Percentiles rank a stretch among this genome's conserved stretches.
Evolutionary conservation across 345 rosid species (phyloP).

Genomic region (Salix suchowensis): DNA sequence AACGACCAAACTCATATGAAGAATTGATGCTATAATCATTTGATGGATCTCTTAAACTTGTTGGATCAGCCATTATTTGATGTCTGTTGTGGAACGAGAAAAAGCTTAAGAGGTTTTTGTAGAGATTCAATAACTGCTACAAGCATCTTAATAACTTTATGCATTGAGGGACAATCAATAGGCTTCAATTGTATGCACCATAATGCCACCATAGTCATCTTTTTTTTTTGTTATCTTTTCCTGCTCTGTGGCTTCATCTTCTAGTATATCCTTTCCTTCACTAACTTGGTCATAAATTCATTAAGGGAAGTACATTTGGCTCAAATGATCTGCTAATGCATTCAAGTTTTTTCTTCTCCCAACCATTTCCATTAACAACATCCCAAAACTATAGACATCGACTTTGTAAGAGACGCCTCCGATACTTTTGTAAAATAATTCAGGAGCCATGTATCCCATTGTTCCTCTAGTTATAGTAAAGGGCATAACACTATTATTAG

Average conservation of each 20-base stretch:
- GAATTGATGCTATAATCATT: too few relatives aligned
- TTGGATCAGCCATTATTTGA: too few relatives aligned
- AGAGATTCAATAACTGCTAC: not conserved
- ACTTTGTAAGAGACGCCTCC: not conserved
- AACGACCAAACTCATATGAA: not conserved
- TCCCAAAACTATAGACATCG: not conserved
- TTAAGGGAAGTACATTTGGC: not conserved
- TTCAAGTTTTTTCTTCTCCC: not conserved
- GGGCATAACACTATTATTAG: not conserved
- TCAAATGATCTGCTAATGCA: too few relatives aligned
- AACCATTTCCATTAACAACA: not conserved
- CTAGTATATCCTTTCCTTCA: not conserved
- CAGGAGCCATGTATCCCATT: not conserved
- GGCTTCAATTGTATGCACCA: not conserved
- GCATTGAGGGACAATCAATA: not conserved
- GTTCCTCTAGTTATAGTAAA: not conserved
- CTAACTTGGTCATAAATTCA: not conserved
- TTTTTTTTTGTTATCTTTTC: not conserved
- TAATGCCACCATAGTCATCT: not conserved
- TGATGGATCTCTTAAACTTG: too few relatives aligned
- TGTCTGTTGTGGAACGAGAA: not conserved
- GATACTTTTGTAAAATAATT: too few relatives aligned
- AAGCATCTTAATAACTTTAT: not conserved
- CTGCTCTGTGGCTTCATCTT: not conserved
- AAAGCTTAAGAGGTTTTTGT: not conserved